Conservation (phyloP, 768 basidiomycete genomes). For the Amanita rubescens region DNA sequence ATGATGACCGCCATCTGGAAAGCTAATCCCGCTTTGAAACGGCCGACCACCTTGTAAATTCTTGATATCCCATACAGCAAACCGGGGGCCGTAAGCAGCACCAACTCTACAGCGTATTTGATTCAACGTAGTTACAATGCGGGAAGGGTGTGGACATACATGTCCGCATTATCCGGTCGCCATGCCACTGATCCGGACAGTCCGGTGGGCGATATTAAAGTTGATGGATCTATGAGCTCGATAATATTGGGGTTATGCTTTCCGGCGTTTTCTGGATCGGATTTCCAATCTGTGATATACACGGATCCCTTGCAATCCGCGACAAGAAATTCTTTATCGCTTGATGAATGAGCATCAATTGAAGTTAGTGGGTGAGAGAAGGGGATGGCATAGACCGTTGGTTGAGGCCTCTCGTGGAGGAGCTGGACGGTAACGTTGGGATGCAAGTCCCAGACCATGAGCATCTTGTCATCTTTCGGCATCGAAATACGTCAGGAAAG, state of each 20-base stretch:
- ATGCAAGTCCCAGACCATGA: conserved; percentile 83
- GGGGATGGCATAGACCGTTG: conserved; percentile 68
- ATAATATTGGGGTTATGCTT: conserved; percentile 54
- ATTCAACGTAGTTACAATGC: background rate
- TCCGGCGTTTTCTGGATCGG: conserved; percentile 51
- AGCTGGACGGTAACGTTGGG: conserved; percentile 34
- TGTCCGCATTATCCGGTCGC: conserved; percentile 61
- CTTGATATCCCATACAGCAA: conserved; percentile 71
- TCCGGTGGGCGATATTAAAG: conserved; percentile 45
- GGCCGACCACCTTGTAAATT: conserved; percentile 72
- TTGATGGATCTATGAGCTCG: conserved; percentile 66
- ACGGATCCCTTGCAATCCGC: conserved; percentile 69
- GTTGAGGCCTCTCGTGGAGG: conserved; percentile 39
- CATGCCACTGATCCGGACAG: conserved; percentile 58
- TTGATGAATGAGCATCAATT: conserved; percentile 62
- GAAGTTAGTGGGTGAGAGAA: conserved; percentile 68
- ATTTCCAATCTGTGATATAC: conserved; percentile 78
- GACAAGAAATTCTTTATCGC: conserved; percentile 74
- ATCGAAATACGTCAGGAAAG: conserved; percentile 5
- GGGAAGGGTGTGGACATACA: conserved; percentile 37
- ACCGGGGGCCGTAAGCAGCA: conserved; percentile 63
- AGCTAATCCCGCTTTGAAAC: conserved; percentile 49
- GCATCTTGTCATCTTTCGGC: conserved; percentile 65
- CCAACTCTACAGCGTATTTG: conserved; percentile 46
- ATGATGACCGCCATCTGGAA: conserved; percentile 55